These are phyloP conservation scores for Falciphora oryzae DNA, from an alignment of 2,329 filamentous ascomycete species.

Conservation along the genomic window DNA sequence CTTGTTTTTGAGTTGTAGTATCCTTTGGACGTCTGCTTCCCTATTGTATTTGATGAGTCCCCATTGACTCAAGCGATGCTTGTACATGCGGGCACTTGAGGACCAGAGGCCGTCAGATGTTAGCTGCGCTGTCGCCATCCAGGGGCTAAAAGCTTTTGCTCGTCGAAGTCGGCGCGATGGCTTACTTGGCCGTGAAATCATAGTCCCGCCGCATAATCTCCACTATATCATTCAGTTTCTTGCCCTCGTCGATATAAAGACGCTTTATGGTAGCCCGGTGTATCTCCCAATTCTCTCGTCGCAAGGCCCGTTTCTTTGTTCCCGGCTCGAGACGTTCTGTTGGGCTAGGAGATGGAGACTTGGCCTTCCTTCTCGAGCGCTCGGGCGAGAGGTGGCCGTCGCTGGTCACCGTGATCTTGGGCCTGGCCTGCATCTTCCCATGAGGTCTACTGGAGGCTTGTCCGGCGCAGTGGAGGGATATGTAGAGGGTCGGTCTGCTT, in stretches of 20 bases:
- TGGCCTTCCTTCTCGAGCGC: not conserved
- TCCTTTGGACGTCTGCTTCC: slow-evolving; percentile 7
- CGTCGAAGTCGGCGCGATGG: not conserved
- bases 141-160: not conserved
- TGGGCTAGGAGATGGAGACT: not conserved
- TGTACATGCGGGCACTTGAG: slow-evolving; percentile 9
- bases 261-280: slow-evolving; percentile 7
- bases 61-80: slow-evolving; percentile 9
- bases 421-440: not conserved
- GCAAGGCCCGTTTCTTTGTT: slow-evolving; percentile 5
- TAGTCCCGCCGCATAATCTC: slow-evolving; percentile 8
- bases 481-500: not conserved
- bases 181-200: slow-evolving; percentile 8
- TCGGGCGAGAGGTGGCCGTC: not conserved
- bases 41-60: slow-evolving; percentile 10
- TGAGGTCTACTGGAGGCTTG: not conserved
- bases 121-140: not conserved
- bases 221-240: slow-evolving; percentile 5
- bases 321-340: not conserved
- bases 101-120: not conserved
- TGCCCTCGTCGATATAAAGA: slow-evolving; percentile 9
- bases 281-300: slow-evolving; percentile 7
- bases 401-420: not conserved
- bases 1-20: slow-evolving; percentile 5
- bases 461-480: not conserved